Percentiles rank a stretch among this genome's conserved stretches.
These are phyloP conservation scores for Raphanus raphanistrum DNA, from an alignment of 345 rosid genomes.

Conservation along the genomic window DNA sequence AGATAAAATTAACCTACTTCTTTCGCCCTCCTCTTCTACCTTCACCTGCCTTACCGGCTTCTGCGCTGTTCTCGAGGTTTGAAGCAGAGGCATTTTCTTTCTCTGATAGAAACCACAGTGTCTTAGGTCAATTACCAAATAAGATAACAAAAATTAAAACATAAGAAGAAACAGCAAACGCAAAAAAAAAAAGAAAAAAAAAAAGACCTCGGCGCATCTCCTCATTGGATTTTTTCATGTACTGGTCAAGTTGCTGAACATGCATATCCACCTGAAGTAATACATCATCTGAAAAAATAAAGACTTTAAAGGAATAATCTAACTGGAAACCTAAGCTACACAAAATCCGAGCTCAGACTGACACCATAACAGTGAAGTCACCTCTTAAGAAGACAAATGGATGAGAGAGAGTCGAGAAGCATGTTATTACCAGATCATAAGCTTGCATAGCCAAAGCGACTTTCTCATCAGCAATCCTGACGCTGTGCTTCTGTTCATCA, in stretches of 20 bases:
- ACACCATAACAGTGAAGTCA: not conserved
- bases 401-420: not conserved
- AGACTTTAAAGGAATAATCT: slow-evolving; percentile 17
- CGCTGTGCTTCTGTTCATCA: slow-evolving; percentile 92
- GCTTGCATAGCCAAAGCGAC: slow-evolving; percentile 86
- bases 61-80: slow-evolving; percentile 48
- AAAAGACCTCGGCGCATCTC: slow-evolving; percentile 73
- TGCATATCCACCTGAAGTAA: slow-evolving; percentile 89
- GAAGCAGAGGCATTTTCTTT: slow-evolving; percentile 58
- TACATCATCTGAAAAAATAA: slow-evolving; percentile 31
- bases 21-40: slow-evolving; percentile 95
- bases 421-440: slow-evolving; percentile 83
- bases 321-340: slow-evolving; percentile 25
- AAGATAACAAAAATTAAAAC: not conserved
- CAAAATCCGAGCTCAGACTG: not conserved
- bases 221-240: slow-evolving; percentile 72
- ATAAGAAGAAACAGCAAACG: not conserved
- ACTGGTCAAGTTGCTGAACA: slow-evolving; percentile 92
- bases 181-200: not conserved
- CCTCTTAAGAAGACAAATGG: not conserved
- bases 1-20: slow-evolving; percentile 51
- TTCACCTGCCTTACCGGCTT: slow-evolving; percentile 68
- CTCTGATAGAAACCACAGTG: slow-evolving; percentile 44
- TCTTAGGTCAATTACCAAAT: not conserved
- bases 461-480: slow-evolving; percentile 95